phyloP scores from a whole-genome alignment of 2,329 filamentous ascomycete genomes.

The Curvularia lunata region DNA sequence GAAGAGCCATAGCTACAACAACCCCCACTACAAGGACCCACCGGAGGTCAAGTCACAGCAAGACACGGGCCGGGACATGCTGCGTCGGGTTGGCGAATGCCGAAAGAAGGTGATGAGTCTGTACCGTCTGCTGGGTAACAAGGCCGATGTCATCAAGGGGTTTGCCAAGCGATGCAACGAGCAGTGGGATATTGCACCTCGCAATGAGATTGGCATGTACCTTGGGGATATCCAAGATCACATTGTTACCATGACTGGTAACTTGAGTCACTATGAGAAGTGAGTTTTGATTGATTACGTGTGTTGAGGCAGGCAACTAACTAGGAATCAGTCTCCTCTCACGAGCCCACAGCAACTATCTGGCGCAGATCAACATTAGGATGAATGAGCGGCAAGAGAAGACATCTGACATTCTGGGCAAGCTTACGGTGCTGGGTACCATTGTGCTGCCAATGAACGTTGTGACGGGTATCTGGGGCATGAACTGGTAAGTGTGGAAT shows the following conservation, averaged over 20 bases:
- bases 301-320: conserved; percentile 17
- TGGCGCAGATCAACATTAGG: conserved; percentile 98
- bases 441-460: conserved; percentile 99
- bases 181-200: conserved; percentile 93
- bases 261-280: conserved; percentile 96
- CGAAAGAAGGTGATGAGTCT: conserved; percentile 97
- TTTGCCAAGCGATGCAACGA: conserved; percentile 99
- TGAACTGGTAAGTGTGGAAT: conserved; percentile 67
- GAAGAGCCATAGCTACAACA: conserved; percentile 34
- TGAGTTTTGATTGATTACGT: conserved; percentile 54
- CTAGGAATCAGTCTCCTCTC: conserved; percentile 72
- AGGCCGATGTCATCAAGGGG: conserved; percentile 98
- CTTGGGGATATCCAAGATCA: conserved; percentile 98
- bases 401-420: conserved; percentile 92
- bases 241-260: conserved; percentile 98
- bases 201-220: conserved; percentile 96
- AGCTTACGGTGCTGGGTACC: conserved; percentile 92
- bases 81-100: conserved; percentile 89
- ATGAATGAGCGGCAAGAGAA: conserved; percentile 98
- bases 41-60: conserved; percentile 51
- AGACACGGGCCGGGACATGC: conserved; percentile 74
- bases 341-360: conserved; percentile 92
- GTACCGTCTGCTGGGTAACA: conserved; percentile 91
- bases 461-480: conserved; percentile 97
- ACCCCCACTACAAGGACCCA: conserved; percentile 44